Evolutionary conservation across 2,329 filamentous ascomycete genomes (phyloP).

Genomic region (Aspergillus brunneoviolaceus): DNA sequence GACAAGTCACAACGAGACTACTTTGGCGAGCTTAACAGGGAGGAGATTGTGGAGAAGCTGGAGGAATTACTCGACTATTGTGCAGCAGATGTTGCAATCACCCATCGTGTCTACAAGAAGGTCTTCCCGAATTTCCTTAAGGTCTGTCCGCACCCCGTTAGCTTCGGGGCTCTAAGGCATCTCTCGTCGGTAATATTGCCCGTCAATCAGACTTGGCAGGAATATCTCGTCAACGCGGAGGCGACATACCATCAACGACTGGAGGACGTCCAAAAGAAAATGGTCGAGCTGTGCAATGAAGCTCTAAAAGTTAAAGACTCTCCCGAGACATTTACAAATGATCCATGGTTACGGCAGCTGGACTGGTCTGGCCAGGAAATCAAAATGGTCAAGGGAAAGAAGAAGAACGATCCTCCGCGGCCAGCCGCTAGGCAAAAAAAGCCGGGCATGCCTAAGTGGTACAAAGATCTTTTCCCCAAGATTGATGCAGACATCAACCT

Average conservation of each 20-base stretch:
- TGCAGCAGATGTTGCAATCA: conserved; percentile 88
- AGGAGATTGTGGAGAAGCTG: conserved; percentile 67
- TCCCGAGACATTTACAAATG: conserved; percentile 67
- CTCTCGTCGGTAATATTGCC: conserved; percentile 92
- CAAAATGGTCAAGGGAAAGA: conserved; percentile 87
- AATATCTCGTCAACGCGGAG: conserved; percentile 81
- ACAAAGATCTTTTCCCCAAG: conserved; percentile 81
- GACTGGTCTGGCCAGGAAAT: conserved; percentile 95
- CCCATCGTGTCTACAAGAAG: conserved; percentile 89
- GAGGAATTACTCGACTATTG: conserved; percentile 90
- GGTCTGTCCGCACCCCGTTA: conserved; percentile 93
- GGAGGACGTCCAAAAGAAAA: conserved; percentile 72
- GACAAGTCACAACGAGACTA: conserved; percentile 86
- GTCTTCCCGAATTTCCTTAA: conserved; percentile 88
- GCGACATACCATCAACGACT: conserved; percentile 76
- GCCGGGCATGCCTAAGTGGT: conserved; percentile 94
- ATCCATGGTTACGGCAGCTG: conserved; percentile 89
- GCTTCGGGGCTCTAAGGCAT: conserved; percentile 89
- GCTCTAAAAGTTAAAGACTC: conserved; percentile 73
- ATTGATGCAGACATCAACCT: conserved; percentile 67
- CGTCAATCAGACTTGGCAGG: conserved; percentile 82
- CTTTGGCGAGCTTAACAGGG: conserved; percentile 77
- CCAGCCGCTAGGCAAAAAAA: conserved; percentile 84
- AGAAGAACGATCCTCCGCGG: conserved; percentile 75
- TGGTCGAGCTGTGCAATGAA: conserved; percentile 71